Evolutionary conservation across 73 alveolate genomes (phyloP).

Genomic region (Durusdinium trenchii): DNA sequence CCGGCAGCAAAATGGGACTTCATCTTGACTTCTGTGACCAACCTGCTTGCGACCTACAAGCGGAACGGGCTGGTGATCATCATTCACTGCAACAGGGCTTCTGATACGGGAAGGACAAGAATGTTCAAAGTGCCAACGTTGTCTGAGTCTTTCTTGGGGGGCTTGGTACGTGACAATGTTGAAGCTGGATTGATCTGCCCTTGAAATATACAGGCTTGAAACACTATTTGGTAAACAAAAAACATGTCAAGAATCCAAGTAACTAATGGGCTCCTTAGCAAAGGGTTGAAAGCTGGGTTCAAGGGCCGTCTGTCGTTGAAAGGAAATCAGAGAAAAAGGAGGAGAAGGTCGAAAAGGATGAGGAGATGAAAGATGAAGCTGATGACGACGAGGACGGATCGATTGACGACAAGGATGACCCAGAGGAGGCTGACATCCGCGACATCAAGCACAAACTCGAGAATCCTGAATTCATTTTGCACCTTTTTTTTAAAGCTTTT

Average conservation of each 20-base stretch:
- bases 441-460: conserved; percentile 11
- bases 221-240: neutral
- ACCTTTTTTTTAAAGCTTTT: too few species aligned
- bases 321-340: neutral
- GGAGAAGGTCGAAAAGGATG: conserved; percentile 2
- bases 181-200: neutral
- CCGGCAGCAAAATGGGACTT: neutral
- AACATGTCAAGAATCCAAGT: neutral
- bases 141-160: too few species aligned
- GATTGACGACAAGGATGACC: conserved; percentile 10
- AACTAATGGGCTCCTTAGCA: neutral
- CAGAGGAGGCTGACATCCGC: conserved; percentile 13
- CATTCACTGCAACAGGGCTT: neutral
- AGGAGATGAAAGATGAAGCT: neutral
- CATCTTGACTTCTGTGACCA: neutral
- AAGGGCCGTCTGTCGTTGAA: neutral
- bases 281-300: neutral
- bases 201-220: neutral
- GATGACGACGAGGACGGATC: neutral
- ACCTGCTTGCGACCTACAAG: neutral
- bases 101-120: neutral
- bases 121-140: neutral
- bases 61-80: neutral
- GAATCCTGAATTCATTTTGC: neutral
- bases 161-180: too few species aligned